A percentile compares a stretch with the other conserved stretches of the same genome.
phyloP scores from a whole-genome alignment of 176 grass and related monocot genomes.

The Bolboschoenus planiculmis region DNA sequence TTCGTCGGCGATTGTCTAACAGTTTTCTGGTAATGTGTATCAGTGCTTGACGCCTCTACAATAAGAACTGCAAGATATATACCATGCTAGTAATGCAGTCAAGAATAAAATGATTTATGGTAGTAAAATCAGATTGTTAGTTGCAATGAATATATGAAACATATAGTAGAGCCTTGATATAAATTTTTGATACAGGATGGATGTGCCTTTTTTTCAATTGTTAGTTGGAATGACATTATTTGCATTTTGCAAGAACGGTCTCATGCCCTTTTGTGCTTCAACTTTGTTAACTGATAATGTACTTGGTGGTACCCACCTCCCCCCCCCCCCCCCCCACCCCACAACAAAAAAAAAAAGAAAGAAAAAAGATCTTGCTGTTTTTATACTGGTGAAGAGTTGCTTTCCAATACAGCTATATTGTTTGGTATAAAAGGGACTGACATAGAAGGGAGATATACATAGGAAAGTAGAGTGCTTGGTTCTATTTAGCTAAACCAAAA shows the following conservation, averaged over 20 bases:
- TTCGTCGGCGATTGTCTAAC: too few relatives aligned
- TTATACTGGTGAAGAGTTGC: neutral
- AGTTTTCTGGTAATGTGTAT: too few relatives aligned
- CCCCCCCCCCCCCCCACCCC: too few relatives aligned
- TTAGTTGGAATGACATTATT: neutral
- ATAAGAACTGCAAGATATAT: too few relatives aligned
- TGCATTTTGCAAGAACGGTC: neutral
- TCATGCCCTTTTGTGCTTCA: neutral
- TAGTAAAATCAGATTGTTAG: too few relatives aligned
- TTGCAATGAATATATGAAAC: neutral
- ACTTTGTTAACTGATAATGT: neutral
- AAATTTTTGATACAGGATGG: neutral
- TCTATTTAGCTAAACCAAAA: neutral
- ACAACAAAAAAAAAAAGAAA: neutral
- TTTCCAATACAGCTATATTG: neutral
- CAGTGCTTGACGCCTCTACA: too few relatives aligned
- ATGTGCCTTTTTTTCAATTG: neutral
- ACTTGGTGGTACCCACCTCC: neutral
- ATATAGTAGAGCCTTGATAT: neutral
- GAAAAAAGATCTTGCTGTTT: neutral
- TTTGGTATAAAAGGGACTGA: conserved; percentile 2
- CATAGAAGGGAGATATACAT: neutral
- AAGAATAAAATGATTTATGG: too few relatives aligned
- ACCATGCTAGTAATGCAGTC: too few relatives aligned
- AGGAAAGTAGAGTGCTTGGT: neutral